phyloP scores from a whole-genome alignment of 306 rosid species.

The Pterocarpus macrocarpus region DNA sequence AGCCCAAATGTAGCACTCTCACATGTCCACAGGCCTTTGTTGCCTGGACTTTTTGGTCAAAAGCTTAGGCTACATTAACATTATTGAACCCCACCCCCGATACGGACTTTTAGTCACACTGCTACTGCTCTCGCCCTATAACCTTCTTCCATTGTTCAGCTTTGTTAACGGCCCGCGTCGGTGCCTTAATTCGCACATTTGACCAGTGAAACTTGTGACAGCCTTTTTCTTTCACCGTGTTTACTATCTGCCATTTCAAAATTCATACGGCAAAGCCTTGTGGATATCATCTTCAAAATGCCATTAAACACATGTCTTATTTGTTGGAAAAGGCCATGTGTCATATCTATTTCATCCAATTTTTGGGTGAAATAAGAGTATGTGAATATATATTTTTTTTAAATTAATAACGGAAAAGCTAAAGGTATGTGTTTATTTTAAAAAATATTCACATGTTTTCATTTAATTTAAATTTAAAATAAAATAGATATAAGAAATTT shows the following conservation, averaged over 20 bases:
- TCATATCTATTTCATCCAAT: no score
- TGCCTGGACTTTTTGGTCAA: not conserved
- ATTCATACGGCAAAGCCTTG: not conserved
- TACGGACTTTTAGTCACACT: not conserved
- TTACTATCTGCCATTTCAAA: slow-evolving; percentile 22
- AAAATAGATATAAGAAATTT: no score
- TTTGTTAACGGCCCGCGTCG: slow-evolving; percentile 3
- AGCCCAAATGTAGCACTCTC: not conserved
- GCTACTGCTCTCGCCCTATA: not conserved
- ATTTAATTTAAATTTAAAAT: no score
- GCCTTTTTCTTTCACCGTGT: not conserved
- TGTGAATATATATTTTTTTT: no score
- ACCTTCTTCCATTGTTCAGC: not conserved
- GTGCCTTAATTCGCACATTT: not conserved
- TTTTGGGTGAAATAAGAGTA: no score
- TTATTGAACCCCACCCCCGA: no score
- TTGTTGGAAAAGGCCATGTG: not conserved
- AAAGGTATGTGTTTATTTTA: no score
- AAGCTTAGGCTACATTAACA: not conserved
- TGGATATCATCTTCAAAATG: not conserved
- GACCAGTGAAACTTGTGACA: not conserved
- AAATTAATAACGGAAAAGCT: no score
- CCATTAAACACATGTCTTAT: slow-evolving; percentile 20
- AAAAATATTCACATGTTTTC: no score
- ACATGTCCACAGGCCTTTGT: not conserved